These are phyloP conservation scores for Pythium angustatum DNA, from an alignment of 352 stramenopile species.

Conservation along the genomic window DNA sequence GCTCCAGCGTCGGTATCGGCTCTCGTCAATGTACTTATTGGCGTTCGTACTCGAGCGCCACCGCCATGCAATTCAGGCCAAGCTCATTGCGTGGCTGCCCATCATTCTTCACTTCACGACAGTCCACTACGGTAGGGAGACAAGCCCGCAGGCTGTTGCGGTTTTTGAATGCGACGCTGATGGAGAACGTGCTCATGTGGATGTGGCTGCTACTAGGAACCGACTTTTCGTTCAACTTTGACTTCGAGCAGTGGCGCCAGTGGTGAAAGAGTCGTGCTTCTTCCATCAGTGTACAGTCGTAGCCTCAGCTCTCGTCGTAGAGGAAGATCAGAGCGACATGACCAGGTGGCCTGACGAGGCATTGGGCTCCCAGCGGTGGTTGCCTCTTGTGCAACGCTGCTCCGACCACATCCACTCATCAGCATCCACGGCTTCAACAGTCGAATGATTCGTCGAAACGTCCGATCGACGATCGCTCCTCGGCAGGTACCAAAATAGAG, in stretches of 20 bases:
- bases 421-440: too few species aligned
- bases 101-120: slow-evolving; percentile 18
- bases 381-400: too few species aligned
- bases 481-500: too few species aligned
- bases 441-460: too few species aligned
- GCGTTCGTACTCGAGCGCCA: slow-evolving; percentile 28
- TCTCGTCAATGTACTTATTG: slow-evolving; percentile 23
- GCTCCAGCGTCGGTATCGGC: slow-evolving; percentile 22
- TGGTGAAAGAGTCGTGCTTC: neutral
- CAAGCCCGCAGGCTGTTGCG: neutral
- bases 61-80: slow-evolving; percentile 20
- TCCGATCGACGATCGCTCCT: too few species aligned
- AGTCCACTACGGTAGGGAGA: slow-evolving; percentile 9
- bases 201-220: neutral
- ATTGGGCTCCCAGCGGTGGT: too few species aligned
- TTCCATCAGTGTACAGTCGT: too few species aligned
- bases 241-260: neutral
- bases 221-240: slow-evolving; percentile 9
- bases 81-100: slow-evolving; percentile 27
- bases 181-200: neutral
- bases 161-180: neutral
- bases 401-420: too few species aligned
- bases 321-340: too few species aligned
- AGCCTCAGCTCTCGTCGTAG: too few species aligned
- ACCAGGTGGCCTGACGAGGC: too few species aligned